phyloP scores from a whole-genome alignment of 192 early-diverging fungal genomes.

The Linnemannia exigua region DNA sequence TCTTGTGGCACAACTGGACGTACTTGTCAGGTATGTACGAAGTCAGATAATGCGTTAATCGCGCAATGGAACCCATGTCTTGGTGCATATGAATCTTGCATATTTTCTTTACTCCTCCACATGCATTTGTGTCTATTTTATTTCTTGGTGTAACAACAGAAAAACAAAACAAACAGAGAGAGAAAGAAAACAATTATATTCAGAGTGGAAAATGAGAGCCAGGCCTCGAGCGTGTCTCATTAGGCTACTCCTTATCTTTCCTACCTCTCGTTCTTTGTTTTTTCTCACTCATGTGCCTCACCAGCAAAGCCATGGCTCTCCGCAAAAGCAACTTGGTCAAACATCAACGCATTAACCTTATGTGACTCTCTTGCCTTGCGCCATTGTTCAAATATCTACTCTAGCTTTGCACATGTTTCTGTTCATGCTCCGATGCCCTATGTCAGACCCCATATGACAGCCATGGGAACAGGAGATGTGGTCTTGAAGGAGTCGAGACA shows the following conservation, averaged over 20 bases:
- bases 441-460: slow-evolving; percentile 79
- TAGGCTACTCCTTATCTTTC: not conserved
- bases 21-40: slow-evolving; percentile 77
- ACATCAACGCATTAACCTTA: not conserved
- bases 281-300: not conserved
- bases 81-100: slow-evolving; percentile 3
- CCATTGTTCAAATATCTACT: slow-evolving; percentile 12
- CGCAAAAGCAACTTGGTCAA: not conserved
- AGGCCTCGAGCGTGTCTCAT: not conserved
- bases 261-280: not conserved
- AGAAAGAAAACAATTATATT: not conserved
- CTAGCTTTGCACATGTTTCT: slow-evolving; percentile 89
- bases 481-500: slow-evolving; percentile 82
- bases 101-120: not conserved
- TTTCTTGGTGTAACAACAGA: slow-evolving; percentile 18
- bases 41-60: not conserved
- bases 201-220: not conserved
- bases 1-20: slow-evolving; percentile 88
- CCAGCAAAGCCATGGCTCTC: not conserved
- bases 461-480: slow-evolving; percentile 76
- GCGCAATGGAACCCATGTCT: slow-evolving; percentile 2
- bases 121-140: not conserved
- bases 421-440: slow-evolving; percentile 88
- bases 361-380: not conserved
- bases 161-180: not conserved